A percentile compares a stretch with the other conserved stretches of the same genome.
Conservation (phyloP, 2,329 filamentous ascomycete genomes). For the Penicillium sp. region DNA sequence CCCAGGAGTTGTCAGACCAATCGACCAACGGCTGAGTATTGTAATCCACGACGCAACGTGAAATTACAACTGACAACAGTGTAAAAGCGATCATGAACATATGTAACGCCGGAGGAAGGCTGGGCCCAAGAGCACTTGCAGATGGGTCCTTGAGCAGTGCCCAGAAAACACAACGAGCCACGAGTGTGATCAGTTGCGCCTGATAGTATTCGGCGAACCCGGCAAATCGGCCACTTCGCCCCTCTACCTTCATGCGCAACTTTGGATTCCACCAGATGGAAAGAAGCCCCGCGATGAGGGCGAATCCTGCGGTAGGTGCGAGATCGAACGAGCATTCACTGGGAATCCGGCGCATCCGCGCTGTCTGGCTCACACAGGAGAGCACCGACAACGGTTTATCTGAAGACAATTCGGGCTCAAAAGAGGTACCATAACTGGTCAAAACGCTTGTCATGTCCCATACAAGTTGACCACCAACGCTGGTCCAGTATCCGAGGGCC, state of each 20-base stretch:
- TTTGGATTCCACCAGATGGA: constrained; percentile 55
- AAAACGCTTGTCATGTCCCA: constrained; percentile 45
- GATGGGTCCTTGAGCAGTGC: constrained; percentile 44
- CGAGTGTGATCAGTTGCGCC: constrained; percentile 48
- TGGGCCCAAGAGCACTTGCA: constrained; percentile 34
- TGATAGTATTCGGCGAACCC: constrained; percentile 50
- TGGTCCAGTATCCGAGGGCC: constrained; percentile 46
- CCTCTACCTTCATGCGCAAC: constrained; percentile 46
- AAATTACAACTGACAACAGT: constrained; percentile 40
- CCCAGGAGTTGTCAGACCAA: constrained; percentile 42
- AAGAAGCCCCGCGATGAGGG: constrained; percentile 46
- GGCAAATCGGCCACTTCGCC: constrained; percentile 42
- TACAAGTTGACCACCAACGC: constrained; percentile 45
- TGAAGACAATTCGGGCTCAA: constrained; percentile 12
- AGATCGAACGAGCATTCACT: constrained; percentile 33
- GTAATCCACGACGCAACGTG: constrained; percentile 41
- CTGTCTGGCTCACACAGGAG: constrained; percentile 24
- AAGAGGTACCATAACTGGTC: constrained; percentile 18
- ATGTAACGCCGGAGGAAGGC: constrained; percentile 39
- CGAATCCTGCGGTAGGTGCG: constrained; percentile 36
- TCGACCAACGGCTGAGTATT: constrained; percentile 45
- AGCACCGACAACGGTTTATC: constrained; percentile 20
- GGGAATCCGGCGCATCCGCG: constrained; percentile 24
- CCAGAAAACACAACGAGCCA: constrained; percentile 47
- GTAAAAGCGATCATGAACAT: constrained; percentile 43